Evolutionary conservation across 2,329 filamentous ascomycete species (phyloP), one percentile per base, ranked within the genome.

Genomic region (Calonectria pauciramosa): DNA sequence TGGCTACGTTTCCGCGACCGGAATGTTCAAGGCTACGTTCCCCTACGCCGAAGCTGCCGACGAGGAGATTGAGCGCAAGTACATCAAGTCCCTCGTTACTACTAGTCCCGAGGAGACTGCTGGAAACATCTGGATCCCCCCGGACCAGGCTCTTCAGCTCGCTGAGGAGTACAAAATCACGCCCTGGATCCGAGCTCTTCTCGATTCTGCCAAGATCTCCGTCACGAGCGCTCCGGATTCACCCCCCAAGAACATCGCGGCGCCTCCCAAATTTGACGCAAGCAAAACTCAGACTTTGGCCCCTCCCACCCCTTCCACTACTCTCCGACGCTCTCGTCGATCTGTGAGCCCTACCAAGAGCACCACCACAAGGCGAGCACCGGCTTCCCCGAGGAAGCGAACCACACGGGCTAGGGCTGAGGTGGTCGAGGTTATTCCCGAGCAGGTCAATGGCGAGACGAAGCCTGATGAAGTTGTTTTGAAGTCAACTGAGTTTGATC

Each of bases 61-160:
- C 79, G 95, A 97, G 82, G 92, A 95, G 80, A 86, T 87, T 2
- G 95, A 97, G 87, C 93, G 95, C 83, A 92, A 90, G 81, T 96
- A 95, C 86, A 93, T 99, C 86, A 98, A 98, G 88, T 91, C 91
- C 9, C 92, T 97, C 34, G 86, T 91, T 41, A 94, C 94, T 36
- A 97, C 96, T 13, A 98, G 96, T 80, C 90, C 90, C 71, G 96
- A 99, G 83, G 97, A 99, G 88, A 96, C 97, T 36, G 97, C 97
- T 32, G 97, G 97, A 59, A 99, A 98, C 85, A 92, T 99, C 68
- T 99, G 97, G 97, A 96, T 99, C 66, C 92, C 95, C 60, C 96
- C 96, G 8, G 90, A 93, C 78, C 86, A 92, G 91, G 97, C 97
- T 44, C 90, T 99, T 56, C 87, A 91, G 72, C 90, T 99, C 16